Evolutionary conservation across 1,139 yeast species (phyloP).

Genomic region (Magnusiomyces ingens): DNA sequence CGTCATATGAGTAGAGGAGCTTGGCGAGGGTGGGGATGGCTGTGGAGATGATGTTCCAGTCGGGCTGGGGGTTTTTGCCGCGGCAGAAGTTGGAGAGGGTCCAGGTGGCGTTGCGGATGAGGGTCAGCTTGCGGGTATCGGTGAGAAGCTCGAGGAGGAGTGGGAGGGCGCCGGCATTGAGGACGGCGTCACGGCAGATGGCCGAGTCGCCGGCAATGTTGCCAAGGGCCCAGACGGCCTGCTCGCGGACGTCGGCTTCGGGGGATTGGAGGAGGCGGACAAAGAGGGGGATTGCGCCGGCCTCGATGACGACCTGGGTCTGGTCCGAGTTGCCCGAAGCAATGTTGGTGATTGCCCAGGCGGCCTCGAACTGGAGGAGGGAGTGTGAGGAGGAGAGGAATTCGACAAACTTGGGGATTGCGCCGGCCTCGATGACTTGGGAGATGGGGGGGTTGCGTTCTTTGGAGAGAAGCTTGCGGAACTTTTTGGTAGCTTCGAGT

Average conservation of each 20-base stretch:
- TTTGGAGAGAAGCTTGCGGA: conserved; percentile 87
- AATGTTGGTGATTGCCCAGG: conserved; percentile 97
- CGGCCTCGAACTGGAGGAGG: conserved; percentile 92
- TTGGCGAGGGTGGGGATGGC: conserved; percentile 92
- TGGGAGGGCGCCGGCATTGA: conserved; percentile 78
- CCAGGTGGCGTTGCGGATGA: conserved; percentile 97
- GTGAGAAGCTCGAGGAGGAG: conserved; percentile 77
- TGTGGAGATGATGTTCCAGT: conserved; percentile 77
- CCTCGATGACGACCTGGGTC: conserved; percentile 82
- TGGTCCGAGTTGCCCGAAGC: conserved; percentile 94
- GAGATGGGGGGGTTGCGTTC: conserved; percentile 98
- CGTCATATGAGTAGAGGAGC: conserved; percentile 81
- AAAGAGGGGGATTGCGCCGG: conserved; percentile 89
- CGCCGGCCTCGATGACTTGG: conserved; percentile 86
- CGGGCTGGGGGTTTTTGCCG: conserved; percentile 94
- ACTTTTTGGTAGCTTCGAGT: conserved; percentile 82
- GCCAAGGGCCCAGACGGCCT: conserved; percentile 98
- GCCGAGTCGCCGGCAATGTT: conserved; percentile 98
- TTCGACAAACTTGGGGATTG: conserved; percentile 81
- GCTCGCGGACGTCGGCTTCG: conserved; percentile 90
- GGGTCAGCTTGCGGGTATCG: conserved; percentile 67
- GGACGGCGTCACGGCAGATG: conserved; percentile 78
- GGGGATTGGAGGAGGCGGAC: conserved; percentile 74
- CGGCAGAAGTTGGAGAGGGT: conserved; percentile 93
- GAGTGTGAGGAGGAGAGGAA: conserved; percentile 76